A percentile compares a stretch with the other conserved stretches of the same genome.
phyloP scores from a whole-genome alignment of 768 basidiomycete species.

The Russula abietina region DNA sequence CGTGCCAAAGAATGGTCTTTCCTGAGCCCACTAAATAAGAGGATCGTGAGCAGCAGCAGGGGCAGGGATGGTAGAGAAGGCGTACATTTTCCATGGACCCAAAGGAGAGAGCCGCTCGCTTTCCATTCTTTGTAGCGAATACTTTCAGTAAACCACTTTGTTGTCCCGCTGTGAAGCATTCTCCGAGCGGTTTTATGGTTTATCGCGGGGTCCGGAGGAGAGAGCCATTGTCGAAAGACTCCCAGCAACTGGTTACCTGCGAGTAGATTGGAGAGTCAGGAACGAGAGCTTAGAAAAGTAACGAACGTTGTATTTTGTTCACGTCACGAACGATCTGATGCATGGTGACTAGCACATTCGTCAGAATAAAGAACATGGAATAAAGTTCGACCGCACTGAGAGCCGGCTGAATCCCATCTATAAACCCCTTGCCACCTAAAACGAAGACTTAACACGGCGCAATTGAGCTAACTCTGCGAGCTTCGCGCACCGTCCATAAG shows the following conservation, averaged over 20 bases:
- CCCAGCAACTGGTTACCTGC: constrained; percentile 3
- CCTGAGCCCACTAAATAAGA: constrained; percentile 10
- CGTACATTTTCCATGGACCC: constrained; percentile 13
- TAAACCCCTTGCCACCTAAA: not conserved
- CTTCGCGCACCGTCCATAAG: constrained; percentile 1
- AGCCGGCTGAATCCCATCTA: constrained; percentile 4
- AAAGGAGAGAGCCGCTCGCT: not conserved
- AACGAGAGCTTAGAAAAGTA: not conserved
- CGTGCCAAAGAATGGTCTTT: constrained; percentile 13
- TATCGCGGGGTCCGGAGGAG: constrained; percentile 9
- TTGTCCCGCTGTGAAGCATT: not conserved
- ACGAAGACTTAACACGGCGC: not conserved
- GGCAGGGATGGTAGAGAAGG: not conserved
- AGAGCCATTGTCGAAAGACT: constrained; percentile 10
- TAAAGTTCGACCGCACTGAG: not conserved
- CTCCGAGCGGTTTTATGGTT: constrained; percentile 6
- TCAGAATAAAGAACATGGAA: not conserved
- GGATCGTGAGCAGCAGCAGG: not conserved
- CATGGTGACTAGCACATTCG: not conserved
- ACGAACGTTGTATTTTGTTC: constrained; percentile 1
- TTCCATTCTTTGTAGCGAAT: constrained; percentile 12
- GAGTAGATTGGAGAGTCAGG: not conserved
- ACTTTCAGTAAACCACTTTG: constrained; percentile 8
- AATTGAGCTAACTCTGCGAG: not conserved
- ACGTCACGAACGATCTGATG: not conserved